These are phyloP conservation scores for Agrocybe praecox DNA, from an alignment of 768 basidiomycete genomes.

Conservation along the genomic window DNA sequence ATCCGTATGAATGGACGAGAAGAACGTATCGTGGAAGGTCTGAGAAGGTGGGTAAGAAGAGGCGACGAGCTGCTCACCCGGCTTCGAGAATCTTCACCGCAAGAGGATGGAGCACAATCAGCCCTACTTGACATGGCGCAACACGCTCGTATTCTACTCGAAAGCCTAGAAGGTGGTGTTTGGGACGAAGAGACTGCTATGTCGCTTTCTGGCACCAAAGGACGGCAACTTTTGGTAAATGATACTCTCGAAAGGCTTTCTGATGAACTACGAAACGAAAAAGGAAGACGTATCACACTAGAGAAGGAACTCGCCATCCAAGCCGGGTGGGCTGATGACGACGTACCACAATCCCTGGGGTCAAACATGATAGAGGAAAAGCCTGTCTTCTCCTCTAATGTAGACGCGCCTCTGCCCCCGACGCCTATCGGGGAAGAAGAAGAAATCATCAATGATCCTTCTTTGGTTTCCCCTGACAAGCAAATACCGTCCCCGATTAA, in stretches of 20 bases:
- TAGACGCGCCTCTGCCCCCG: background rate
- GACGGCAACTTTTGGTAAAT: slow-evolving; percentile 51
- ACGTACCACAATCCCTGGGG: background rate
- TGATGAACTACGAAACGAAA: slow-evolving; percentile 60
- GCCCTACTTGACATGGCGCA: slow-evolving; percentile 23
- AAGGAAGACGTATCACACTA: slow-evolving; percentile 47
- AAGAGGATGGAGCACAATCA: slow-evolving; percentile 27
- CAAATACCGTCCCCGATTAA: too few relatives aligned
- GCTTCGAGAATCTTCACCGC: slow-evolving; percentile 19
- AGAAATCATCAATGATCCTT: too few relatives aligned
- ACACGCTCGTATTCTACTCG: slow-evolving; percentile 28
- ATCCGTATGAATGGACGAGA: slow-evolving; percentile 68
- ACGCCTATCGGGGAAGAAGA: background rate
- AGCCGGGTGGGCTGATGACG: background rate
- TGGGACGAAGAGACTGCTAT: slow-evolving; percentile 21
- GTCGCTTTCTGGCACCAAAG: slow-evolving; percentile 48
- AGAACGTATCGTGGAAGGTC: slow-evolving; percentile 54
- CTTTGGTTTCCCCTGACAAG: too few relatives aligned
- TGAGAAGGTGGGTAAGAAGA: slow-evolving; percentile 59
- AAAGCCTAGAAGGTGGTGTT: slow-evolving; percentile 24
- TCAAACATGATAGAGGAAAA: background rate
- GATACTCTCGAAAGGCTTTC: slow-evolving; percentile 53
- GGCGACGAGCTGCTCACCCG: slow-evolving; percentile 42
- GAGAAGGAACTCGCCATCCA: slow-evolving; percentile 32
- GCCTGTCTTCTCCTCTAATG: background rate